phyloP scores from a whole-genome alignment of 441 rosid genomes.

The Jatropha podagrica region DNA sequence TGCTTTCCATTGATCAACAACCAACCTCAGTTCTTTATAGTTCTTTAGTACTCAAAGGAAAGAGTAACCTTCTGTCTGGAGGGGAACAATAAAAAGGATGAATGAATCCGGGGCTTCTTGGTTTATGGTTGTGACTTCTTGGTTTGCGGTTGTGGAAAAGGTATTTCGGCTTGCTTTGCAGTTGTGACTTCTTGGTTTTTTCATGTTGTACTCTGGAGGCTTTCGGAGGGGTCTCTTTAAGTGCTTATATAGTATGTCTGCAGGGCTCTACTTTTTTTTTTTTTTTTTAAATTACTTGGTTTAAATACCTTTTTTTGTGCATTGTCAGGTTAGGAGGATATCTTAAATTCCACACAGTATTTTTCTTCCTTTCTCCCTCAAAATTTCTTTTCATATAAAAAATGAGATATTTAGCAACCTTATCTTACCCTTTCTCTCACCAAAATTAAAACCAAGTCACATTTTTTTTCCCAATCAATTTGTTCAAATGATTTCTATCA shows the following conservation, averaged over 20 bases:
- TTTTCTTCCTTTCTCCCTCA: background rate
- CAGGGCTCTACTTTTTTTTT: background rate
- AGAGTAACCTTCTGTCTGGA: too few species aligned
- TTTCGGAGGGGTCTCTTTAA: background rate
- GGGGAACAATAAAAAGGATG: background rate
- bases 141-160: too few species aligned
- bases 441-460: background rate
- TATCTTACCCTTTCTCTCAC: background rate
- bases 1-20: too few species aligned
- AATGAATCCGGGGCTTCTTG: too few species aligned
- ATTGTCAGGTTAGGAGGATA: background rate
- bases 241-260: background rate
- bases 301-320: background rate
- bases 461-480: background rate
- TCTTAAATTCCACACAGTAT: background rate
- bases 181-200: background rate
- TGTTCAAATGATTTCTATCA: background rate
- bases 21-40: too few species aligned
- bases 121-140: too few species aligned
- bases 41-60: too few species aligned
- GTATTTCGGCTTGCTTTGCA: too few species aligned
- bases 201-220: background rate
- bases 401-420: background rate
- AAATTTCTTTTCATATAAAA: slow-evolving; percentile 1
- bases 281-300: background rate